These are phyloP conservation scores for Microstegium vimineum DNA, from an alignment of 176 grass and related monocot species.

Conservation along the genomic window DNA sequence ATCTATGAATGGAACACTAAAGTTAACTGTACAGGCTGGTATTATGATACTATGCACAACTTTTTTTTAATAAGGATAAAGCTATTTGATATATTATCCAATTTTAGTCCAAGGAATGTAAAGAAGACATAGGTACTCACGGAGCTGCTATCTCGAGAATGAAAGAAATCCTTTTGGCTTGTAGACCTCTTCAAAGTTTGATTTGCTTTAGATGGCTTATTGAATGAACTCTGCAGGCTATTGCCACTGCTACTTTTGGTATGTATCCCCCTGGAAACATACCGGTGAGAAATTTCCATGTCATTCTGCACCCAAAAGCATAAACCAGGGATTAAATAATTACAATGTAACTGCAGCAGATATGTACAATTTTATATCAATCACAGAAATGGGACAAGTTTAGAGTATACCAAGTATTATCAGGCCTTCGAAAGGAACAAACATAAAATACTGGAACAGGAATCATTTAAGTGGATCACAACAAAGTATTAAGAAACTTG, in stretches of 20 bases:
- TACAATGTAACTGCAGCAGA: background rate
- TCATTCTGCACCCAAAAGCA: conserved; percentile 56
- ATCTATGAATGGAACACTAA: background rate
- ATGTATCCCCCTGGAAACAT: conserved; percentile 26
- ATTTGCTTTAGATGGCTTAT: conserved; percentile 54
- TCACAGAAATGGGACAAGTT: background rate
- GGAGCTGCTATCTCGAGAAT: conserved; percentile 67
- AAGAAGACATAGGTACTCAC: conserved; percentile 41
- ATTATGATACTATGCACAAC: background rate
- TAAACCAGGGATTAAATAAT: conserved; percentile 7
- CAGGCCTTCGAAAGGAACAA: background rate
- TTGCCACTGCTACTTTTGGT: conserved; percentile 34
- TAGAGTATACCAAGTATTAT: background rate
- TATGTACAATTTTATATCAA: background rate
- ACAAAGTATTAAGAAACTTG: background rate
- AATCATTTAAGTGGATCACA: background rate
- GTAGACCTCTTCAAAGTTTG: conserved; percentile 49
- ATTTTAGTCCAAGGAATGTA: background rate
- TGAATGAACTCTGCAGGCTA: conserved; percentile 30
- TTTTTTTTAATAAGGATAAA: background rate
- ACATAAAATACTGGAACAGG: background rate
- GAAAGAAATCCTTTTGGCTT: conserved; percentile 74
- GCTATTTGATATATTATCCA: background rate
- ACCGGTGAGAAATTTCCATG: conserved; percentile 41
- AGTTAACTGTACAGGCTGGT: background rate